phyloP scores from a whole-genome alignment of 495 filamentous ascomycete genomes.

The Penicillium bialowiezense region DNA sequence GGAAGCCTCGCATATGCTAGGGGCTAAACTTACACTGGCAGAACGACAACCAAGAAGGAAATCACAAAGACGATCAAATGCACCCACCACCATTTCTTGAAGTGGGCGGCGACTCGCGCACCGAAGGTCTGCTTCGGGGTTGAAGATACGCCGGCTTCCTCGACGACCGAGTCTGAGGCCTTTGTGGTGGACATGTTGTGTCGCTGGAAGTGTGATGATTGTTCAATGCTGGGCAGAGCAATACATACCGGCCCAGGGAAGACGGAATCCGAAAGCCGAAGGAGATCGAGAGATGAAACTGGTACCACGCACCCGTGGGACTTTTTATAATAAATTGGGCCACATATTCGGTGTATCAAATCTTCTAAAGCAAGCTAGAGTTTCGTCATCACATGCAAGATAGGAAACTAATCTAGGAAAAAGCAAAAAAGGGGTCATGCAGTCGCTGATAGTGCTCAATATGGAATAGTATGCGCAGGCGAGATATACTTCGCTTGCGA shows the following conservation, averaged over 20 bases:
- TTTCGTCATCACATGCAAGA: slow-evolving; percentile 11
- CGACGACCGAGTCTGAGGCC: slow-evolving; percentile 16
- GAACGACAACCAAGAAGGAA: slow-evolving; percentile 56
- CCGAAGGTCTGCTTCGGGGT: slow-evolving; percentile 32
- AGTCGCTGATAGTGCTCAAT: neutral
- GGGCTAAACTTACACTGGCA: slow-evolving; percentile 73
- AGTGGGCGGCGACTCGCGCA: slow-evolving; percentile 41
- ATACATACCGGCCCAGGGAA: slow-evolving; percentile 1
- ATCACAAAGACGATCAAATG: slow-evolving; percentile 59
- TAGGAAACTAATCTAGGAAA: neutral
- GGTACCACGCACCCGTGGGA: slow-evolving; percentile 3
- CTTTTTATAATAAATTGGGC: slow-evolving; percentile 13
- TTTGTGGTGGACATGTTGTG: slow-evolving; percentile 32
- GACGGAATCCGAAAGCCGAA: neutral
- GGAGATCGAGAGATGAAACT: slow-evolving; percentile 9
- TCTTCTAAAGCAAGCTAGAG: neutral
- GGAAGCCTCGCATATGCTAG: too few relatives aligned
- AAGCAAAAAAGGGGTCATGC: neutral
- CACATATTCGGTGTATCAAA: neutral
- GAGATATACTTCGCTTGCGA: too few relatives aligned
- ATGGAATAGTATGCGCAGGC: too few relatives aligned
- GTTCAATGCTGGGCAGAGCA: neutral
- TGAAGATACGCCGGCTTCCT: slow-evolving; percentile 6
- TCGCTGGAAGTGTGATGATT: neutral
- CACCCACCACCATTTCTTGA: slow-evolving; percentile 69